Evolutionary conservation across 2,329 filamentous ascomycete genomes (phyloP), one percentile per base, ranked within the genome.

Genomic region (Aspergillus spinulosporus): DNA sequence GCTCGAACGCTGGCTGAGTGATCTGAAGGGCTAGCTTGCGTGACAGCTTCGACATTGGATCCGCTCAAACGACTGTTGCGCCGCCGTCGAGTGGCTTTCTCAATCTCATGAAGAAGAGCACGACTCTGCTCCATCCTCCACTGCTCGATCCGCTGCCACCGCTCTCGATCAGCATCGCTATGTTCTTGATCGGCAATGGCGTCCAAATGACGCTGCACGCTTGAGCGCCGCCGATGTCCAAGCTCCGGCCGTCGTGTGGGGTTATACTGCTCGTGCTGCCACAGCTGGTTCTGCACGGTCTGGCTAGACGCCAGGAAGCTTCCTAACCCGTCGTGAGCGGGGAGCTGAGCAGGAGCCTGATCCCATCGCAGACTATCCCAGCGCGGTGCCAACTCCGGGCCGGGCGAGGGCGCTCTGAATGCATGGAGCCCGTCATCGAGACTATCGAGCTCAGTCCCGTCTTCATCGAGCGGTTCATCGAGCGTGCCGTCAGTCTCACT

Each of bases 71-170:
- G 68, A 54, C 67, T 70, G 36, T 64, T 66, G 49, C 73, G 83
- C 56, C 88, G 83, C 56, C 88, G 82, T 54, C 85, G 81, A 3
- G 92, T 96, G 74, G 96, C 91, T 59, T 85, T 88, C 72, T 95
- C 89, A 47, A 97, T 92, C 73, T 97, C 91, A 54, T 96, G 89
- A 34, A 97, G 73, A 29, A 99, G 78, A 8, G 90, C 85, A 57
- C 85, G 84, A 72, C 92, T 96, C 71, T 99, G 92, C 68, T 97
- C 93, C 68, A 95, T 76, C 54, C 92, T 84, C 94, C 94, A 99
- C 50, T 85, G 84, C 74, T 97, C 93, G 68, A 99, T 96, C 58
- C 93, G 84, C 64, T 87, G 85, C 69, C 87, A 88, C 68, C 88
- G 87, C 64, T 96, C 91, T 40, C 83, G 78, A 61, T 91, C 88